Percentiles rank a stretch among this genome's conserved stretches.
Evolutionary conservation across 257 asterid genomes (phyloP).

Genomic region (Solanum virginianum): DNA sequence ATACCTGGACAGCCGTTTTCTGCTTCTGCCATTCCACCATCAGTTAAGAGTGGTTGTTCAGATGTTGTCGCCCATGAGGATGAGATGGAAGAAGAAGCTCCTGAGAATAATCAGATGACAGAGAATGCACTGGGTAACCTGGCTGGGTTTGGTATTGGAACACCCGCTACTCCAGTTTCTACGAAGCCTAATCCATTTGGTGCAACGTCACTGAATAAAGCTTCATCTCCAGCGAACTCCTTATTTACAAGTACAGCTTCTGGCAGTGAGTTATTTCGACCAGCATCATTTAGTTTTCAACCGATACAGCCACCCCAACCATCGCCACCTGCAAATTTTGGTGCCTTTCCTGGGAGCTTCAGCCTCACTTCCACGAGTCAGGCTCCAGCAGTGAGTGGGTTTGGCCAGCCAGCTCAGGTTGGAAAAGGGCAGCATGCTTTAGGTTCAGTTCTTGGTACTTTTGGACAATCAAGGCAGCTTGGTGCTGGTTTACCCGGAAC

Average conservation of each 20-base stretch:
- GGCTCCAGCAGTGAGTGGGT: constrained; percentile 41
- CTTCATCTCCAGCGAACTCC: constrained; percentile 25
- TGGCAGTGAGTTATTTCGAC: constrained; percentile 69
- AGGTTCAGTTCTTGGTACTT: constrained; percentile 84
- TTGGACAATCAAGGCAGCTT: constrained; percentile 94
- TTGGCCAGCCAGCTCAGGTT: constrained; percentile 68
- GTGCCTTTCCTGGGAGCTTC: constrained; percentile 44
- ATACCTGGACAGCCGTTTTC: constrained; percentile 16
- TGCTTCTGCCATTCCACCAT: constrained; percentile 11
- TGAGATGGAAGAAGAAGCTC: constrained; percentile 98
- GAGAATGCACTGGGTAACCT: constrained; percentile 45
- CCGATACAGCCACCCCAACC: constrained; percentile 42
- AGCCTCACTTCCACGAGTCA: constrained; percentile 32
- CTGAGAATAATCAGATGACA: constrained; percentile 47
- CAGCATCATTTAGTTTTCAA: constrained; percentile 76
- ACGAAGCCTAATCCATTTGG: constrained; percentile 70
- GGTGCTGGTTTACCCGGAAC: constrained; percentile 63
- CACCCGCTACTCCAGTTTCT: constrained; percentile 24
- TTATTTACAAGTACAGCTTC: constrained; percentile 29
- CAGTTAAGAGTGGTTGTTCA: constrained; percentile 16
- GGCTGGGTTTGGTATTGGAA: constrained; percentile 63
- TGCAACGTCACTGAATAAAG: constrained; percentile 17
- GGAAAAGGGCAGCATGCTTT: constrained; percentile 85
- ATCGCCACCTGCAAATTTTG: constrained; percentile 22
- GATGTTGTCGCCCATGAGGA: constrained; percentile 50